phyloP scores from a whole-genome alignment of 768 basidiomycete species.

The Hygrophoropsis aurantiaca region DNA sequence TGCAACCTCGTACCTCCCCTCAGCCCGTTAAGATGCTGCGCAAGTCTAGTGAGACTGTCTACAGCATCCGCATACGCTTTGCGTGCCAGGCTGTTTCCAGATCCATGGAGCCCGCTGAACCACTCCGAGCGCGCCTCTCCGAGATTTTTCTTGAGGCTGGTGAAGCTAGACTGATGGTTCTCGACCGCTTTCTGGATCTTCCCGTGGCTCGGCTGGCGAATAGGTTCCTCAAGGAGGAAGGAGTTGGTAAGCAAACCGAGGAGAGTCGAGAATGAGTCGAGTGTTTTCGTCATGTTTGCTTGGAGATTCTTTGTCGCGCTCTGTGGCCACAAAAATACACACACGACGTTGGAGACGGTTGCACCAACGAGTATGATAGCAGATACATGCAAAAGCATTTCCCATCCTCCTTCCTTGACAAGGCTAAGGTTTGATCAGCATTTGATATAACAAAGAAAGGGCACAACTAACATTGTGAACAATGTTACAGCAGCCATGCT shows the following conservation, averaged over 20 bases:
- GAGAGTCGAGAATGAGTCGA: conserved; percentile 88
- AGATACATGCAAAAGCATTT: conserved; percentile 70
- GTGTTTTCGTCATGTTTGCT: conserved; percentile 77
- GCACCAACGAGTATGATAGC: conserved; percentile 80
- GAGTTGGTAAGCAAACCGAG: conserved; percentile 78
- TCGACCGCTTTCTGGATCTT: conserved; percentile 79
- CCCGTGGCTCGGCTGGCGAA: conserved; percentile 54
- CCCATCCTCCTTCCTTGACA: conserved; percentile 85
- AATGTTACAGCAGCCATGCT: conserved; percentile 84
- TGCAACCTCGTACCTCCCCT: conserved; percentile 83
- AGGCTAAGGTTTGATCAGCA: conserved; percentile 43
- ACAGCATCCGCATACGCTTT: conserved; percentile 85
- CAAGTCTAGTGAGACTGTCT: conserved; percentile 82
- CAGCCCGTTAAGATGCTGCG: conserved; percentile 91
- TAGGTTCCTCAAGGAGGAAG: conserved; percentile 78
- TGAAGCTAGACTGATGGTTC: conserved; percentile 87
- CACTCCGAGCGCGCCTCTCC: conserved; percentile 89
- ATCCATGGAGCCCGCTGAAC: conserved; percentile 33
- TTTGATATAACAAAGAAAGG: neutral
- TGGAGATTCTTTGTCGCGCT: conserved; percentile 84
- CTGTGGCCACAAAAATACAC: conserved; percentile 81
- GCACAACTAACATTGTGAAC: conserved; percentile 67
- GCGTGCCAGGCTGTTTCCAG: conserved; percentile 29
- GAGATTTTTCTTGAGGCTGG: conserved; percentile 81
- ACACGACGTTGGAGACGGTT: conserved; percentile 77